Percentiles rank a stretch among this genome's conserved stretches.
These are phyloP conservation scores for Saccharomyces eubayanus DNA, from an alignment of 805 yeast species.

Conservation along the genomic window DNA sequence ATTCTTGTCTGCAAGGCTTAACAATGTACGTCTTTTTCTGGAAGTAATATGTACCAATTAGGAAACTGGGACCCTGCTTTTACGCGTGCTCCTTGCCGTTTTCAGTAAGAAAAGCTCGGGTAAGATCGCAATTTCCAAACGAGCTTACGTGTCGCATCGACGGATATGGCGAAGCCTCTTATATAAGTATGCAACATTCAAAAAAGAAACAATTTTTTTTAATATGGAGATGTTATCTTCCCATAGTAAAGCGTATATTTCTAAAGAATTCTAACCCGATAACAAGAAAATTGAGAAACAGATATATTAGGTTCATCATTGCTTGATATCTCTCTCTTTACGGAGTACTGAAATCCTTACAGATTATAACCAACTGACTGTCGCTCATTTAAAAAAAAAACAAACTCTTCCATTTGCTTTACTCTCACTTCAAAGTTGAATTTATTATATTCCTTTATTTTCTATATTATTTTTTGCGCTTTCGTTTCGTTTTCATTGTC, in stretches of 20 bases:
- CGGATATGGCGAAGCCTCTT: neutral
- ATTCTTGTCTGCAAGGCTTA: neutral
- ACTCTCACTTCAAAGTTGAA: neutral
- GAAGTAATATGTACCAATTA: neutral
- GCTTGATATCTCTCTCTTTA: neutral
- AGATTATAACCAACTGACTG: neutral
- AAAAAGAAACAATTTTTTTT: neutral
- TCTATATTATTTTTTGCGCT: neutral
- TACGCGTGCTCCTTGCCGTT: neutral
- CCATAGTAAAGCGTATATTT: neutral
- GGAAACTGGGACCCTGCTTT: neutral
- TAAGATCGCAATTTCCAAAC: neutral
- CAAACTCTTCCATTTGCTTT: neutral
- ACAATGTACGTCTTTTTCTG: neutral
- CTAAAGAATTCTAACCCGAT: neutral
- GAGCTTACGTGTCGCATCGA: neutral
- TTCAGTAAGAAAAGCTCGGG: neutral
- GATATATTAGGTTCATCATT: neutral
- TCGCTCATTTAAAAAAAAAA: neutral
- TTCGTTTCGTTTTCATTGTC: neutral
- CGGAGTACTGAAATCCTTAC: neutral
- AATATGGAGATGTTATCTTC: neutral
- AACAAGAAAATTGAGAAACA: neutral
- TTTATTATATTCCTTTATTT: neutral
- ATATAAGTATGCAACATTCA: neutral